Conservation (phyloP, 1,139 yeast species). For the Ashbya aceris region DNA sequence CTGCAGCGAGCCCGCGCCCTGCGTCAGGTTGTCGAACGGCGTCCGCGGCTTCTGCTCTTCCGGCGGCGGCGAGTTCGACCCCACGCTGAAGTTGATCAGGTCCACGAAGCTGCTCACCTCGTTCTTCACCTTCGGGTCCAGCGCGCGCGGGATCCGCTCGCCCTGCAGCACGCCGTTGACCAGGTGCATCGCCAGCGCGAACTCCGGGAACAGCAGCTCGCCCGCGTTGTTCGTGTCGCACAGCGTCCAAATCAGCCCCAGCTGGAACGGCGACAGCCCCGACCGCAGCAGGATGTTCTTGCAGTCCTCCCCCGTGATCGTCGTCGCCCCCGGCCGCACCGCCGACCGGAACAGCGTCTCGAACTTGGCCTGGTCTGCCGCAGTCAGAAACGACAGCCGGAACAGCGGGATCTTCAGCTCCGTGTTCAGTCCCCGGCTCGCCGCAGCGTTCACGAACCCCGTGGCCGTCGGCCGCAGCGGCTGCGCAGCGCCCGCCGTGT, state of each 20-base stretch:
- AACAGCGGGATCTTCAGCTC: slow-evolving; percentile 50
- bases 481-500: slow-evolving; percentile 16
- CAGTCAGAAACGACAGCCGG: slow-evolving; percentile 75
- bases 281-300: slow-evolving; percentile 74
- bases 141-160: slow-evolving; percentile 57
- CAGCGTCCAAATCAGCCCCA: slow-evolving; percentile 86
- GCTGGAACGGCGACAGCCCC: slow-evolving; percentile 60
- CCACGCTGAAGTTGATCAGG: slow-evolving; percentile 72
- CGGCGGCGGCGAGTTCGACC: slow-evolving; percentile 31
- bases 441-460: slow-evolving; percentile 31
- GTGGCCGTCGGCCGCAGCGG: slow-evolving; percentile 31
- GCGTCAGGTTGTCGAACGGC: slow-evolving; percentile 28
- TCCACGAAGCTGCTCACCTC: slow-evolving; percentile 86
- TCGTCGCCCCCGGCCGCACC: slow-evolving; percentile 66
- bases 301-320: slow-evolving; percentile 71
- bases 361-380: slow-evolving; percentile 77
- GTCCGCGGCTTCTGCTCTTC: slow-evolving; percentile 24
- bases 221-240: slow-evolving; percentile 87
- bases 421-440: slow-evolving; percentile 32
- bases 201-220: slow-evolving; percentile 80
- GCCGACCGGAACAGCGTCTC: slow-evolving; percentile 73
- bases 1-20: slow-evolving; percentile 22
- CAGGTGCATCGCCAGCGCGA: slow-evolving; percentile 84
- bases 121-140: slow-evolving; percentile 66
- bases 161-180: slow-evolving; percentile 75